A percentile compares a stretch with the other conserved stretches of the same genome.
These are phyloP conservation scores for Colletotrichum noveboracense DNA, from an alignment of 2,329 filamentous ascomycete genomes.

Conservation along the genomic window DNA sequence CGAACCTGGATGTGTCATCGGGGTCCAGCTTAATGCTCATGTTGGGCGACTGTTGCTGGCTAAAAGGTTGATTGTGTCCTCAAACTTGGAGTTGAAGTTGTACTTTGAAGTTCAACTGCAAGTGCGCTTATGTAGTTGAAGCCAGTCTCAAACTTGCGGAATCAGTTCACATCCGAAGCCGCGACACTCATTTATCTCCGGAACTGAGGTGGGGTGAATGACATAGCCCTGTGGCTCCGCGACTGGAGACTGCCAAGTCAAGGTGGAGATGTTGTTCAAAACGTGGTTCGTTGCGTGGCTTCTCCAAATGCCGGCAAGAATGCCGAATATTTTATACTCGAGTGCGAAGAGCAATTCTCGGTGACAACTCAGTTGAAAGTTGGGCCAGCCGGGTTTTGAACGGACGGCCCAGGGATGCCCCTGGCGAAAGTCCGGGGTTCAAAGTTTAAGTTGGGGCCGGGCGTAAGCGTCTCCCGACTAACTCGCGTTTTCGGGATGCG, in stretches of 20 bases:
- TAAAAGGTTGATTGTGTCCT: background rate
- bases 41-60: background rate
- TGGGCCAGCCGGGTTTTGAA: background rate
- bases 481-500: background rate
- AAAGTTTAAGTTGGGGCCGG: background rate
- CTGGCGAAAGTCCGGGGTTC: background rate
- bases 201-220: background rate
- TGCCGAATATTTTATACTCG: background rate
- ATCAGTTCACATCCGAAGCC: background rate
- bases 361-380: background rate
- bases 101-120: fast-evolving
- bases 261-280: background rate
- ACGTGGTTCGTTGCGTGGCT: background rate
- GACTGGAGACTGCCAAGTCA: background rate
- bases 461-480: background rate
- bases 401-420: background rate
- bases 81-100: background rate
- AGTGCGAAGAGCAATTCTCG: background rate
- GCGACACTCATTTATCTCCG: background rate
- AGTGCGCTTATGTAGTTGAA: background rate
- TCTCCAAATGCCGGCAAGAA: background rate
- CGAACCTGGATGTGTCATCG: background rate
- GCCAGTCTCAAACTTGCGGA: background rate
- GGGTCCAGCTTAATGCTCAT: background rate
- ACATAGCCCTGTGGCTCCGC: background rate